Percentiles rank a stretch among this genome's conserved stretches.
phyloP scores from a whole-genome alignment of 2,329 filamentous ascomycete genomes.

The Chaetomium sp. region DNA sequence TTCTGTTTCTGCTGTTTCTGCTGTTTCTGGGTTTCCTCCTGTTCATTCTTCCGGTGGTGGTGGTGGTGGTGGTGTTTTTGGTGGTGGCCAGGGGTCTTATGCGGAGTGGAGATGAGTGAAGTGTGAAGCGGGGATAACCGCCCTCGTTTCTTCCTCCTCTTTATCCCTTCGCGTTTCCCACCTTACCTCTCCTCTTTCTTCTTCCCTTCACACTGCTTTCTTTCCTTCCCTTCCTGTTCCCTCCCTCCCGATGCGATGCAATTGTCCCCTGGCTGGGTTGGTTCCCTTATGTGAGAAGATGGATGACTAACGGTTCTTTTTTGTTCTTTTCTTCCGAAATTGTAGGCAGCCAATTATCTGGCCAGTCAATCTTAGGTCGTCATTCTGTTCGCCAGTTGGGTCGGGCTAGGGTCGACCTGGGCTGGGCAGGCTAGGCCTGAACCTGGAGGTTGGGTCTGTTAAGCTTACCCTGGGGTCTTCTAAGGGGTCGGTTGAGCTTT shows the following conservation, averaged over 20 bases:
- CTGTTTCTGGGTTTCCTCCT: not conserved
- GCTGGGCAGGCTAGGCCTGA: too few species aligned
- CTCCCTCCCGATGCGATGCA: not conserved
- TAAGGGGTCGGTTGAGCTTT: too few species aligned
- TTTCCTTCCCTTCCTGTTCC: not conserved
- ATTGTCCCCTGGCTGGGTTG: too few species aligned
- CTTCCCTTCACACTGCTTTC: too few species aligned
- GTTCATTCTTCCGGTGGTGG: not conserved
- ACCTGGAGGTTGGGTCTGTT: too few species aligned
- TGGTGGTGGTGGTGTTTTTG: not conserved
- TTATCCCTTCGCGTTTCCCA: not conserved
- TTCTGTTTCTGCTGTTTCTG: not conserved
- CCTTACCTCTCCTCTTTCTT: not conserved
- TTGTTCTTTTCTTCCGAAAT: not conserved
- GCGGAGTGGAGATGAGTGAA: not conserved
- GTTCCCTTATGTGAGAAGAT: constrained; percentile 1
- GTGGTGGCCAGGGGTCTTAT: too few species aligned
- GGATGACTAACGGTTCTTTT: constrained; percentile 11
- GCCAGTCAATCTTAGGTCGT: constrained; percentile 44
- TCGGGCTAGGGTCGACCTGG: too few species aligned
- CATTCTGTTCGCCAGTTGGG: not conserved
- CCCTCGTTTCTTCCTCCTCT: too few species aligned
- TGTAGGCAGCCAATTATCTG: constrained; percentile 49
- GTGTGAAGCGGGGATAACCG: not conserved
- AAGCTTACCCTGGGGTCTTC: not conserved